Evolutionary conservation across 2,329 filamentous ascomycete genomes (phyloP).

Genomic region (Ascochyta rabiei): DNA sequence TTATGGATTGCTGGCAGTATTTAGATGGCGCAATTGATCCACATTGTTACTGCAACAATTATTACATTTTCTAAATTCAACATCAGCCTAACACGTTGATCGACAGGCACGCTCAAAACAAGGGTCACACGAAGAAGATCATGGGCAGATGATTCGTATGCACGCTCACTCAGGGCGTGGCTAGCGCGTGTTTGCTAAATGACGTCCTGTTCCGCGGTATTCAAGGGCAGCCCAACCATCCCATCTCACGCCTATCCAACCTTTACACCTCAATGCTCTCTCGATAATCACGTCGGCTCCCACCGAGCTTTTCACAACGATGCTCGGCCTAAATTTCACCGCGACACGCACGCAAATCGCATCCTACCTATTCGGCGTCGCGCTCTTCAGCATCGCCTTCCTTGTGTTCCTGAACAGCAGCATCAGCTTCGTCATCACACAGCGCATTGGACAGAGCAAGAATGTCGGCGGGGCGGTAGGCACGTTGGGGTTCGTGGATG

Average conservation of each 20-base stretch:
- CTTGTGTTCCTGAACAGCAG: slow-evolving; percentile 88
- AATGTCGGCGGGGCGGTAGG: slow-evolving; percentile 81
- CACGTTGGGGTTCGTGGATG: slow-evolving; percentile 83
- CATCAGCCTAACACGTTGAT: not conserved
- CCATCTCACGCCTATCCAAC: slow-evolving; percentile 2
- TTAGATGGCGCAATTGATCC: not conserved
- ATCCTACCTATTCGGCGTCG: slow-evolving; percentile 81
- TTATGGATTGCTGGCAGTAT: not conserved
- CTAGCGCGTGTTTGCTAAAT: slow-evolving; percentile 16
- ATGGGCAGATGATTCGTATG: slow-evolving; percentile 2
- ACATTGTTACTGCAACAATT: not conserved
- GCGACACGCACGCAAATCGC: slow-evolving; percentile 63
- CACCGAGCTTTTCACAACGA: slow-evolving; percentile 30
- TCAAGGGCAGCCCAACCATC: slow-evolving; percentile 8
- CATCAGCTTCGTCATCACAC: slow-evolving; percentile 83
- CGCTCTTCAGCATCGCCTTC: slow-evolving; percentile 86
- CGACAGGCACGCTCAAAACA: slow-evolving; percentile 5
- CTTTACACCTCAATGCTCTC: slow-evolving; percentile 14
- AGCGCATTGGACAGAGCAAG: slow-evolving; percentile 75
- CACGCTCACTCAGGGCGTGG: slow-evolving; percentile 9
- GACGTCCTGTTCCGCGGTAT: slow-evolving; percentile 7
- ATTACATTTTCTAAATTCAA: not conserved
- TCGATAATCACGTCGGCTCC: slow-evolving; percentile 23
- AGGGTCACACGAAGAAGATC: not conserved
- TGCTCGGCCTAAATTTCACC: slow-evolving; percentile 56